Percentiles rank a stretch among this genome's conserved stretches.
Conservation (phyloP, 768 basidiomycete species). For the Mycena latifolia region DNA sequence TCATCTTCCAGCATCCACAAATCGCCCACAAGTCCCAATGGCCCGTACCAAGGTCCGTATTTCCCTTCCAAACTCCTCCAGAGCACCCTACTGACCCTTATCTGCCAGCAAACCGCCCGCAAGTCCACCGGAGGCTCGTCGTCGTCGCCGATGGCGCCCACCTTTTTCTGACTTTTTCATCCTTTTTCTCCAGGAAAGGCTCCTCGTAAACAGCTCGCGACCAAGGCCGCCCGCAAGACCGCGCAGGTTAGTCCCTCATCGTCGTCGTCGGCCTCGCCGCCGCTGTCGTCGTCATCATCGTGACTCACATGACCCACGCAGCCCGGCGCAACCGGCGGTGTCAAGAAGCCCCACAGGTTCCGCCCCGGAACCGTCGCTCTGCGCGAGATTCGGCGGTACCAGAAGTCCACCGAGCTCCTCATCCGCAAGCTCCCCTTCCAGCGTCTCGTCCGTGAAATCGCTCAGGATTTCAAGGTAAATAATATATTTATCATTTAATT, state of each 20-base stretch:
- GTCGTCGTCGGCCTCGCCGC: constrained; percentile 43
- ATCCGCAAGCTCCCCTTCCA: constrained; percentile 99
- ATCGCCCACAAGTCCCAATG: constrained; percentile 58
- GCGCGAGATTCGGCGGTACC: constrained; percentile 98
- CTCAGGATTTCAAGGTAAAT: constrained; percentile 93
- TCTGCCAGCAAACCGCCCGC: constrained; percentile 93
- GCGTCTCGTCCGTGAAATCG: constrained; percentile 95
- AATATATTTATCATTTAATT: constrained; percentile 31
- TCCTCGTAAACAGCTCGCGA: constrained; percentile 94
- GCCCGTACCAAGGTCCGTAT: constrained; percentile 86
- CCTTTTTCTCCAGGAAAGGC: constrained; percentile 73
- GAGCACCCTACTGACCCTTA: constrained; percentile 42
- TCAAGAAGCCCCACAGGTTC: constrained; percentile 99
- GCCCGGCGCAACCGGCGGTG: constrained; percentile 88
- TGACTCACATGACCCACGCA: constrained; percentile 40
- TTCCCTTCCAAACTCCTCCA: constrained; percentile 21
- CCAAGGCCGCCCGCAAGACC: constrained; percentile 95
- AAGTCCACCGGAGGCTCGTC: constrained; percentile 96
- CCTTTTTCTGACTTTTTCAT: constrained; percentile 39
- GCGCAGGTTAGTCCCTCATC: constrained; percentile 66
- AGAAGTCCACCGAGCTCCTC: constrained; percentile 98
- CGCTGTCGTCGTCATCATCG: constrained; percentile 37
- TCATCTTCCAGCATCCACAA: constrained; percentile 9
- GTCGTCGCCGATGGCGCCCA: constrained; percentile 33
- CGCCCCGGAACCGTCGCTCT: constrained; percentile 98